These are phyloP conservation scores for Ochetophila trinervis DNA, from an alignment of 306 rosid species.

Conservation along the genomic window DNA sequence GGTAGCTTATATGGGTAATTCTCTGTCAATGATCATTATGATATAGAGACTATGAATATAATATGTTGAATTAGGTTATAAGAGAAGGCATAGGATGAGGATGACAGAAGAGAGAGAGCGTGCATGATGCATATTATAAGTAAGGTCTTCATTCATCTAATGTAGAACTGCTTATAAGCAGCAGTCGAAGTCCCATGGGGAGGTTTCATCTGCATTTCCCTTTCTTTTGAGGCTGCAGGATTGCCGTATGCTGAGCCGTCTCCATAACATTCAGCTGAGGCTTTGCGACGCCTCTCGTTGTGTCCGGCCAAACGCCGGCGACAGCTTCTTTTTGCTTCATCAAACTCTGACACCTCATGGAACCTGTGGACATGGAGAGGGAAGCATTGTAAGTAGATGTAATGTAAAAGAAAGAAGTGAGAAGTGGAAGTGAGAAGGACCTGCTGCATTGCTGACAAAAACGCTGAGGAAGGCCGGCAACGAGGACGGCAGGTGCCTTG, in stretches of 20 bases:
- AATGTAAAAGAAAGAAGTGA: no score
- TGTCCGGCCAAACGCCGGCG: conserved; percentile 80
- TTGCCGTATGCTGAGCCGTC: conserved; percentile 48
- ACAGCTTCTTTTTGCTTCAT: conserved; percentile 90
- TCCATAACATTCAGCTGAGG: conserved; percentile 37
- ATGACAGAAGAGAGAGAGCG: conserved; percentile 91
- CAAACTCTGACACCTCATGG: conserved; percentile 80
- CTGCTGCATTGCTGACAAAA: conserved; percentile 99
- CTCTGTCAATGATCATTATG: no score
- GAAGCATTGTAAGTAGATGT: no score
- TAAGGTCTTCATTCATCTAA: conserved; percentile 33
- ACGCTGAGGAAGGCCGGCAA: conserved; percentile 71
- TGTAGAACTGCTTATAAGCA: conserved; percentile 47
- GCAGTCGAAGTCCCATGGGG: conserved; percentile 43
- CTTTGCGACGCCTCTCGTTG: conserved; percentile 79
- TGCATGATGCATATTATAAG: not conserved
- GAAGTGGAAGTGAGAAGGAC: conserved; percentile 29
- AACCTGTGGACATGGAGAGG: conserved; percentile 38
- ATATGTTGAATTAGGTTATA: no score
- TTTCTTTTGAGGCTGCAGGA: conserved; percentile 25
- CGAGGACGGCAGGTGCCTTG: conserved; percentile 58
- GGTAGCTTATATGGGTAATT: not conserved
- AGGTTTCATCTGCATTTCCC: conserved; percentile 24
- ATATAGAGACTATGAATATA: not conserved
- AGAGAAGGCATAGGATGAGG: conserved; percentile 23